phyloP scores from a whole-genome alignment of 306 rosid genomes.

The Rosa multiflora region DNA sequence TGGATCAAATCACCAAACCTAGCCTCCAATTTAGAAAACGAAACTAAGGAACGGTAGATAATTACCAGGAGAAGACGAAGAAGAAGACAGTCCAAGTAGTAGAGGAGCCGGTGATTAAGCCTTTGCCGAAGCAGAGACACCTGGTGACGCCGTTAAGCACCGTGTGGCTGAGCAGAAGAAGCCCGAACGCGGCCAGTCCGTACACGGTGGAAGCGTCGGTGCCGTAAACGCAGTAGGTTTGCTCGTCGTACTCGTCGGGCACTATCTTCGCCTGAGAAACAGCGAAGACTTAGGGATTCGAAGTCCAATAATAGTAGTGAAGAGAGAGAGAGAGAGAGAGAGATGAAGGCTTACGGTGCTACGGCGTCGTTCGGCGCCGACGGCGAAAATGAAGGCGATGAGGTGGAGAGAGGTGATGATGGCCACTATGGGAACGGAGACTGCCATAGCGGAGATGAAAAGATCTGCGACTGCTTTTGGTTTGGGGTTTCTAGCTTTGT shows the following conservation, averaged over 20 bases:
- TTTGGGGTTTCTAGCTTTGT: neutral
- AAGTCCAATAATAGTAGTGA: neutral
- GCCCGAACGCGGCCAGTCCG: conserved; percentile 69
- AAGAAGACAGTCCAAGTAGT: conserved; percentile 64
- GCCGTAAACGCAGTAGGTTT: conserved; percentile 60
- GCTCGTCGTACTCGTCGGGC: conserved; percentile 75
- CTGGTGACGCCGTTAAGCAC: conserved; percentile 70
- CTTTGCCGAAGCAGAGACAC: conserved; percentile 92
- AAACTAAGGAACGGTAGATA: neutral
- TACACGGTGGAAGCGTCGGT: conserved; percentile 90
- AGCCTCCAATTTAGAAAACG: neutral
- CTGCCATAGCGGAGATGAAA: conserved; percentile 45
- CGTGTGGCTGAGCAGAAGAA: conserved; percentile 64
- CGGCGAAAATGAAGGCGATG: conserved; percentile 80
- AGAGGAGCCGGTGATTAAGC: conserved; percentile 61
- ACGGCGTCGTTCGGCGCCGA: conserved; percentile 94
- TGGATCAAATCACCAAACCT: neutral
- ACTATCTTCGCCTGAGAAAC: conserved; percentile 51
- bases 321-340: neutral
- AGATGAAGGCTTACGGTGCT: conserved; percentile 35
- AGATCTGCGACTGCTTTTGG: neutral
- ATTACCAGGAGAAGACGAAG: conserved; percentile 78
- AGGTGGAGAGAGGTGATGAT: conserved; percentile 65
- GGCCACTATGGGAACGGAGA: conserved; percentile 55
- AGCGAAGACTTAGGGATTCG: neutral